Evolutionary conservation across 2,329 filamentous ascomycete species (phyloP).

Genomic region (Atkinsonella hypoxylon): DNA sequence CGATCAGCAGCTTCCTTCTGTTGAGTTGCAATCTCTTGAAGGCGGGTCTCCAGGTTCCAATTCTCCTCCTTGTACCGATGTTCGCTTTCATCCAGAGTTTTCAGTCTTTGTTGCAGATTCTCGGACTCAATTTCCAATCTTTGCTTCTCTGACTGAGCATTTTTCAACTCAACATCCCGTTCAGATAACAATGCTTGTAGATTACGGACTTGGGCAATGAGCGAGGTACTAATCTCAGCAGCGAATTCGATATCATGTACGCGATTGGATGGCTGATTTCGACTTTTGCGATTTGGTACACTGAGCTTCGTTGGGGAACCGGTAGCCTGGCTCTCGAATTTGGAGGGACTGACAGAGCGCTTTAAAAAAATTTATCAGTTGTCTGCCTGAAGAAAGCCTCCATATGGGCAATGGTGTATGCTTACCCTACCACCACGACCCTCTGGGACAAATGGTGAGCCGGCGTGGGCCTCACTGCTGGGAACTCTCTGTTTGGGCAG

Average conservation of each 20-base stretch:
- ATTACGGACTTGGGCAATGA: constrained; percentile 88
- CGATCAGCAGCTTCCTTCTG: constrained; percentile 68
- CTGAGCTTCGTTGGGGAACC: constrained; percentile 81
- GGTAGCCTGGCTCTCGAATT: constrained; percentile 74
- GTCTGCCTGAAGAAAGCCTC: too few species aligned
- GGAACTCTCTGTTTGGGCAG: constrained; percentile 72
- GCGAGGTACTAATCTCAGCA: constrained; percentile 91
- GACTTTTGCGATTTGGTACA: constrained; percentile 75
- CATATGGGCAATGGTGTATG: constrained; percentile 2
- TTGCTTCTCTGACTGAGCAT: constrained; percentile 61
- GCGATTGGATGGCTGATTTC: constrained; percentile 79
- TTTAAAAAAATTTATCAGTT: constrained; percentile 18
- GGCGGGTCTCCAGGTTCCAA: constrained; percentile 88
- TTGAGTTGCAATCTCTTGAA: constrained; percentile 67
- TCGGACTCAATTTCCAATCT: constrained; percentile 75
- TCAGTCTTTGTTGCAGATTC: constrained; percentile 65
- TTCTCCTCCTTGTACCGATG: constrained; percentile 97
- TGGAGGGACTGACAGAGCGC: constrained; percentile 60
- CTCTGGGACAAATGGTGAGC: constrained; percentile 42
- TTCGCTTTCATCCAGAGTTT: constrained; percentile 82
- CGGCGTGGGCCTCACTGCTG: constrained; percentile 48
- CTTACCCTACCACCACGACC: constrained; percentile 41
- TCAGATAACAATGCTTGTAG: constrained; percentile 76
- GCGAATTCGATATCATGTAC: constrained; percentile 96
- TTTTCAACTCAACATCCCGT: constrained; percentile 75